These are phyloP conservation scores for Eucalyptus erythrocorys DNA, from an alignment of 345 rosid species.

Conservation along the genomic window DNA sequence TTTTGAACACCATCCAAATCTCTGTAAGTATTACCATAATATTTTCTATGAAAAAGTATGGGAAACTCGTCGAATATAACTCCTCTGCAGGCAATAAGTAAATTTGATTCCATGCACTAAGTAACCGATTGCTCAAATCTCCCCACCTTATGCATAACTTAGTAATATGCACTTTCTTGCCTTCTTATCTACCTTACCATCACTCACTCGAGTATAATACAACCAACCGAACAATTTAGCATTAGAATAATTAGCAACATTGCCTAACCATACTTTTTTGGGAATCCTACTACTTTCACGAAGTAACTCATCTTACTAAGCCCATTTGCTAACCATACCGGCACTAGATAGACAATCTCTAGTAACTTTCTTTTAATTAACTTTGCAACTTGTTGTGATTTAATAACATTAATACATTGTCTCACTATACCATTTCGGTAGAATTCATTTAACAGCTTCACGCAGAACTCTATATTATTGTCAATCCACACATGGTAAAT, in stretches of 20 bases:
- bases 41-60: background rate
- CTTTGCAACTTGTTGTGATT: background rate
- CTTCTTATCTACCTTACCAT: background rate
- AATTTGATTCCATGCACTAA: background rate
- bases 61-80: background rate
- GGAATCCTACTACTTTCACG: background rate
- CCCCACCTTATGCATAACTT: background rate
- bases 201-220: background rate
- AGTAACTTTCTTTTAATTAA: background rate
- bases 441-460: background rate
- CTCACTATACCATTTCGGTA: background rate
- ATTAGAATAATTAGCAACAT: background rate
- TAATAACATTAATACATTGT: background rate
- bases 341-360: background rate
- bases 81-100: background rate
- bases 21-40: background rate
- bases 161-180: background rate
- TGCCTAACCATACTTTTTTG: background rate
- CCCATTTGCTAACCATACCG: background rate
- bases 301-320: background rate
- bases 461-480: background rate
- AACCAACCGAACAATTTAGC: background rate
- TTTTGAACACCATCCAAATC: background rate
- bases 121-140: background rate
- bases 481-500: background rate